Percentiles rank a stretch among this genome's conserved stretches.
Conservation (phyloP, 176 grass and related monocot genomes). For the Poa annua region DNA sequence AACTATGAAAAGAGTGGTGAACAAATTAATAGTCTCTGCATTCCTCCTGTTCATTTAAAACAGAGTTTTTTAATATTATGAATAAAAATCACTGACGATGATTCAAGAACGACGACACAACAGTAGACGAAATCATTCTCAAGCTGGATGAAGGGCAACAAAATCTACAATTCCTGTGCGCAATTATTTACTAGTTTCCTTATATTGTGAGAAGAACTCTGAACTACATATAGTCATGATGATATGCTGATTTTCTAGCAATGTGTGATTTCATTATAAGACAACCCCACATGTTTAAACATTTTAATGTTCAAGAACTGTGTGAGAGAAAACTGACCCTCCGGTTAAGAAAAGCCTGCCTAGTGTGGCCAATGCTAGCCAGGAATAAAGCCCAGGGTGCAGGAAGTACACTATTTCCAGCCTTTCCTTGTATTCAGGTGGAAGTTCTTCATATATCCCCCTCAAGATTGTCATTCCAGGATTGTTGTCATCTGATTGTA, state of each 20-base stretch:
- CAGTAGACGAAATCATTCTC: not conserved
- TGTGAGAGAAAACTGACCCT: slow-evolving; percentile 58
- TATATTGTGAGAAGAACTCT: not conserved
- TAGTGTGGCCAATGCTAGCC: slow-evolving; percentile 76
- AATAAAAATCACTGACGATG: not conserved
- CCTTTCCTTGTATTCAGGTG: slow-evolving; percentile 73
- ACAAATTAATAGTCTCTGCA: not conserved
- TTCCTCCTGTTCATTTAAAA: not conserved
- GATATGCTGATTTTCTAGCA: not conserved
- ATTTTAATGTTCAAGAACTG: slow-evolving; percentile 2
- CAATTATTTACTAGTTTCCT: not conserved
- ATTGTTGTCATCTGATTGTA: slow-evolving; percentile 89
- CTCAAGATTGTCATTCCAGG: slow-evolving; percentile 88
- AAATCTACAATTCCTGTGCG: not conserved
- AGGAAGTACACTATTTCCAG: slow-evolving; percentile 84
- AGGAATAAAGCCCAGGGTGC: slow-evolving; percentile 77
- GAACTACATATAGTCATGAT: not conserved
- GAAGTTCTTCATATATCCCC: slow-evolving; percentile 85
- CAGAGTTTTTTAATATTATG: not conserved
- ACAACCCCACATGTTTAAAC: not conserved
- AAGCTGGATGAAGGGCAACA: not conserved
- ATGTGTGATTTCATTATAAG: not conserved
- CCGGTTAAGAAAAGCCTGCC: slow-evolving; percentile 87
- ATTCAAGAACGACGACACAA: slow-evolving; percentile 9
- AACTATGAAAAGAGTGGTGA: not conserved